Conservation (phyloP, 1,284 basidiomycete genomes). For the Chalciporus sp. region DNA sequence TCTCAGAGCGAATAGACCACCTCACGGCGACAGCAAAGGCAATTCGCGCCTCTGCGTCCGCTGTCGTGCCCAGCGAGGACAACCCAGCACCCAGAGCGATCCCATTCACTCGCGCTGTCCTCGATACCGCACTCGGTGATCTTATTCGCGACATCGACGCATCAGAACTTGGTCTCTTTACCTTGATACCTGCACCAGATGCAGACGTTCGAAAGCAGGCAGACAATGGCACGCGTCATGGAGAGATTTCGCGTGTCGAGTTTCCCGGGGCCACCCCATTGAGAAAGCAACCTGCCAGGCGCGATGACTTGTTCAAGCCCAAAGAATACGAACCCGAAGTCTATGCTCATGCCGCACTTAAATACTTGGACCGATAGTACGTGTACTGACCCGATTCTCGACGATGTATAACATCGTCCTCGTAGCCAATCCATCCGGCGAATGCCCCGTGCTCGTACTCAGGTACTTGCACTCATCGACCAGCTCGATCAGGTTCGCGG, state of each 20-base stretch:
- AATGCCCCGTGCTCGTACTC: conserved; percentile 70
- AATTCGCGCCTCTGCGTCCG: conserved; percentile 37
- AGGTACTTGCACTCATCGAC: conserved; percentile 55
- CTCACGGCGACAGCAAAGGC: conserved; percentile 39
- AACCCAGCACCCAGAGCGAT: conserved; percentile 28
- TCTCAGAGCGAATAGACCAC: conserved; percentile 47
- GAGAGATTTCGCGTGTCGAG: conserved; percentile 60
- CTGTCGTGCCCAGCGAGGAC: conserved; percentile 19
- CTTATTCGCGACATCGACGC: conserved; percentile 77
- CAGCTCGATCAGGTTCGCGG: conserved; percentile 52
- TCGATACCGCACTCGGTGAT: conserved; percentile 62
- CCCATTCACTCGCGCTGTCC: conserved; percentile 62
- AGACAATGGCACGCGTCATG: conserved; percentile 30
- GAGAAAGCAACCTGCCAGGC: conserved; percentile 46
- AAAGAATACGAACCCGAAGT: conserved; percentile 67
- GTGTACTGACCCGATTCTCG: conserved; percentile 27
- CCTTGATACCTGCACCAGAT: conserved; percentile 42
- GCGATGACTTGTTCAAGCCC: conserved; percentile 42
- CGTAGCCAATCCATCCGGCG: conserved; percentile 62
- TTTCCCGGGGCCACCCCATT: conserved; percentile 73
- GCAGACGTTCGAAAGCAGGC: conserved; percentile 38
- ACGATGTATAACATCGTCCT: conserved; percentile 2
- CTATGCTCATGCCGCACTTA: conserved; percentile 71
- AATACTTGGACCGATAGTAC: conserved; percentile 74
- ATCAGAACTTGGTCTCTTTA: conserved; percentile 75